These are phyloP conservation scores for Marasmius fiardii DNA, from an alignment of 1,284 basidiomycete species.

Conservation along the genomic window DNA sequence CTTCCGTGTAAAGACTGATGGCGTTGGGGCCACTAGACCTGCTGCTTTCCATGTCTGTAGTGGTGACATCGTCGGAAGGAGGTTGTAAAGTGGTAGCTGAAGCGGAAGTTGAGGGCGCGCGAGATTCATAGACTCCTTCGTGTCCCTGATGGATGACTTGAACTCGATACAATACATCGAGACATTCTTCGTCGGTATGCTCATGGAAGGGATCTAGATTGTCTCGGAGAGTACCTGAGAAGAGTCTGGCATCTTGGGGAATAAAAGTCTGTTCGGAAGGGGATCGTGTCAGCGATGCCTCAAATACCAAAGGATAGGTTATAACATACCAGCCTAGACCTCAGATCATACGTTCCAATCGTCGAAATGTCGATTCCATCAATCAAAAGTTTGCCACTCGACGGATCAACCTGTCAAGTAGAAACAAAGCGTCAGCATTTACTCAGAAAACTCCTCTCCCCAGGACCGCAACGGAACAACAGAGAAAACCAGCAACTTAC, in stretches of 20 bases:
- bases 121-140: slow-evolving; percentile 34
- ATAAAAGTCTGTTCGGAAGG: slow-evolving; percentile 71
- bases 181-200: slow-evolving; percentile 76
- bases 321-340: slow-evolving; percentile 71
- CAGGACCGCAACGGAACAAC: too few relatives aligned
- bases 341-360: slow-evolving; percentile 84
- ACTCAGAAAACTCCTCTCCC: too few relatives aligned
- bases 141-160: slow-evolving; percentile 54
- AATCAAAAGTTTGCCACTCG: slow-evolving; percentile 73
- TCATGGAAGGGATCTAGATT: slow-evolving; percentile 39
- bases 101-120: slow-evolving; percentile 29
- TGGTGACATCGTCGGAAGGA: slow-evolving; percentile 34
- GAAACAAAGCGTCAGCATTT: too few relatives aligned
- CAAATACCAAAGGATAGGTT: slow-evolving; percentile 5
- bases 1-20: slow-evolving; percentile 67
- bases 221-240: slow-evolving; percentile 16
- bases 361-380: slow-evolving; percentile 88
- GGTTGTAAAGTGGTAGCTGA: slow-evolving; percentile 47
- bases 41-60: slow-evolving; percentile 51
- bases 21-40: too few relatives aligned
- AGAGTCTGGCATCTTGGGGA: slow-evolving; percentile 41
- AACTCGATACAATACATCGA: slow-evolving; percentile 64
- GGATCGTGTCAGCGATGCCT: too few relatives aligned
- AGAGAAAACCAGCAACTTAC: slow-evolving; percentile 35
- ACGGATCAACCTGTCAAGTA: slow-evolving; percentile 66